Evolutionary conservation across 1,139 yeast species (phyloP).

Genomic region (Kodamaea sp.): DNA sequence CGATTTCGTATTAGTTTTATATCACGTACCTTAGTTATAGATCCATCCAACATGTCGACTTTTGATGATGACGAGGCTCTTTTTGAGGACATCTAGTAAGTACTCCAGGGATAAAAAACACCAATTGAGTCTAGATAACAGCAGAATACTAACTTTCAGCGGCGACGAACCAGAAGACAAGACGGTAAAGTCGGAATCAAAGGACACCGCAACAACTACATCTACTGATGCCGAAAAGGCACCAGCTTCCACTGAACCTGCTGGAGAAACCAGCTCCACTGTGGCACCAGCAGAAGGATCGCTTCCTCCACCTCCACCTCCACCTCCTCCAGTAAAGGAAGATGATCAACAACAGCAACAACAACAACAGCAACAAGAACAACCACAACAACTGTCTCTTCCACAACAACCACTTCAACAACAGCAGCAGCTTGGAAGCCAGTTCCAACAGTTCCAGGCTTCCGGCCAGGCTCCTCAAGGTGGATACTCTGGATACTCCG

Average conservation of each 20-base stretch:
- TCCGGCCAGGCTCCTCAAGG: not conserved
- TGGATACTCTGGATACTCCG: not conserved
- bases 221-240: slow-evolving; percentile 1
- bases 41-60: slow-evolving; percentile 47
- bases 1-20: slow-evolving; percentile 15
- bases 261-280: too few species aligned
- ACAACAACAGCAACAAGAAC: too few species aligned
- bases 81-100: slow-evolving; percentile 72
- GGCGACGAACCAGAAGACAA: slow-evolving; percentile 18
- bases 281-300: slow-evolving; percentile 2
- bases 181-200: too few species aligned
- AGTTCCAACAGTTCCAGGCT: too few species aligned
- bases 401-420: slow-evolving; percentile 5
- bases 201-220: too few species aligned
- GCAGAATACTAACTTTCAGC: slow-evolving; percentile 12
- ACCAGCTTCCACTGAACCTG: slow-evolving; percentile 12
- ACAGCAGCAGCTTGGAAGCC: too few species aligned
- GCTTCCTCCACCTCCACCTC: slow-evolving; percentile 1
- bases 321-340: not conserved
- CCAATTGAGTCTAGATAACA: too few species aligned
- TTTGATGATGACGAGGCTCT: slow-evolving; percentile 84
- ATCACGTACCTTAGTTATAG: slow-evolving; percentile 2
- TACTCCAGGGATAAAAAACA: too few species aligned
- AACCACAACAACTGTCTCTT: not conserved
- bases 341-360: not conserved